Conservation (phyloP, 78 protist species). For the Polysphondylium violaceum region DNA sequence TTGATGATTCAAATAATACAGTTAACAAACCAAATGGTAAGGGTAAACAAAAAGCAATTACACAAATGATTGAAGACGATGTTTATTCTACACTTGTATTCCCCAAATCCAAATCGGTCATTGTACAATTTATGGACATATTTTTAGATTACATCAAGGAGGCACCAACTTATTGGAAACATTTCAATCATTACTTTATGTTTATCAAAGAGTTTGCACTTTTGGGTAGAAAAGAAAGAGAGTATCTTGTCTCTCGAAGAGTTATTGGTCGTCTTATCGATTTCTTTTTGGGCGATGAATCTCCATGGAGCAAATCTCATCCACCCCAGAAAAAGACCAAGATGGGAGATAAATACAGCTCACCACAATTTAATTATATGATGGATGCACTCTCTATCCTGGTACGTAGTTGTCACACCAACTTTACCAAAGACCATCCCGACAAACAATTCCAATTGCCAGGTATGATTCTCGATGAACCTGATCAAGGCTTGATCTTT, state of each 20-base stretch:
- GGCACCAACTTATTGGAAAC: constrained; percentile 56
- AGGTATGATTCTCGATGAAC: neutral
- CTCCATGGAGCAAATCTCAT: constrained; percentile 22
- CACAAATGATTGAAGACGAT: constrained; percentile 7
- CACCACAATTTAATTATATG: constrained; percentile 19
- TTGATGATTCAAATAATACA: constrained; percentile 7
- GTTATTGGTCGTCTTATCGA: constrained; percentile 48
- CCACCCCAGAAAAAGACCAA: constrained; percentile 71
- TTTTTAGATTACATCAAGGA: constrained; percentile 40
- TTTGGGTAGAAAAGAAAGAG: constrained; percentile 48
- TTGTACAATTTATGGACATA: constrained; percentile 49
- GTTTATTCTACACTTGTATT: neutral
- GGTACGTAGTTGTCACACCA: constrained; percentile 25
- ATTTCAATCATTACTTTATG: constrained; percentile 48
- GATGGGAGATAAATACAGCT: constrained; percentile 74
- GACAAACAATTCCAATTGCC: neutral
- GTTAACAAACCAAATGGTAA: neutral
- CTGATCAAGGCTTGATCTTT: neutral
- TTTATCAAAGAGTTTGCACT: constrained; percentile 51
- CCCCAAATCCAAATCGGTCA: constrained; percentile 25
- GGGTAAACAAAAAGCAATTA: constrained; percentile 27
- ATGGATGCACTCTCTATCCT: constrained; percentile 36
- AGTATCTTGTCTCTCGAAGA: constrained; percentile 11
- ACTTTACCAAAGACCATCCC: neutral
- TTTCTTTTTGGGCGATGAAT: constrained; percentile 76